A percentile compares a stretch with the other conserved stretches of the same genome.
These are phyloP conservation scores for Yamadazyma atlantica DNA, from an alignment of 1,139 yeast genomes.

Conservation along the genomic window DNA sequence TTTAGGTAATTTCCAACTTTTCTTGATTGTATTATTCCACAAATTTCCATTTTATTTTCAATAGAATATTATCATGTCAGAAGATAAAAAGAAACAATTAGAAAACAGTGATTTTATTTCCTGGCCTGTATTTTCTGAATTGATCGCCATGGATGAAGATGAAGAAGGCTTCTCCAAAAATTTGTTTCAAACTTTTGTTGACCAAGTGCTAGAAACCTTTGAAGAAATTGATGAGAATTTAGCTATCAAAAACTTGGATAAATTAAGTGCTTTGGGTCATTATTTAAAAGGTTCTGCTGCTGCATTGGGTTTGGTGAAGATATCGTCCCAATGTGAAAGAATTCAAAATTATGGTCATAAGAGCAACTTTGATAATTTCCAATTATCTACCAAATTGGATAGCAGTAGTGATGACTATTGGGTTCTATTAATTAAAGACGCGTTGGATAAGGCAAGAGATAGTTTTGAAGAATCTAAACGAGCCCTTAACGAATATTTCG, in stretches of 20 bases:
- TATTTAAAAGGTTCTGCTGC: conserved; percentile 95
- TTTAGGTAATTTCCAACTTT: not conserved
- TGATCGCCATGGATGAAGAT: conserved; percentile 90
- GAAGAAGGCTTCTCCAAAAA: conserved; percentile 84
- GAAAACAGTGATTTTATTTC: conserved; percentile 69
- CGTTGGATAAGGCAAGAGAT: conserved; percentile 55
- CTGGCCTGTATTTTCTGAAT: conserved; percentile 86
- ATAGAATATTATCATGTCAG: conserved; percentile 25
- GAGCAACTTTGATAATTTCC: conserved; percentile 45
- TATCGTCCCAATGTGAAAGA: conserved; percentile 86
- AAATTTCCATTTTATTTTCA: not conserved
- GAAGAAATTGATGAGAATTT: conserved; percentile 64
- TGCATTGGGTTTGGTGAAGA: conserved; percentile 79
- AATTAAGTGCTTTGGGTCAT: conserved; percentile 80
- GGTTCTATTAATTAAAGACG: conserved; percentile 52
- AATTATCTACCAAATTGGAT: conserved; percentile 12
- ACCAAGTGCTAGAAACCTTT: conserved; percentile 84
- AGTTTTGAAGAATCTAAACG: conserved; percentile 57
- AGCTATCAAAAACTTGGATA: conserved; percentile 46
- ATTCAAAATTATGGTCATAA: conserved; percentile 86
- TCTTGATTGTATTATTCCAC: not conserved
- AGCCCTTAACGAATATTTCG: conserved; percentile 61
- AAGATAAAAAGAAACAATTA: conserved; percentile 32
- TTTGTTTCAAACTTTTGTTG: conserved; percentile 79
- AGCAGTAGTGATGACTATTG: conserved; percentile 41